phyloP scores from a whole-genome alignment of 2,329 filamentous ascomycete genomes.

The Colletotrichum navitas region DNA sequence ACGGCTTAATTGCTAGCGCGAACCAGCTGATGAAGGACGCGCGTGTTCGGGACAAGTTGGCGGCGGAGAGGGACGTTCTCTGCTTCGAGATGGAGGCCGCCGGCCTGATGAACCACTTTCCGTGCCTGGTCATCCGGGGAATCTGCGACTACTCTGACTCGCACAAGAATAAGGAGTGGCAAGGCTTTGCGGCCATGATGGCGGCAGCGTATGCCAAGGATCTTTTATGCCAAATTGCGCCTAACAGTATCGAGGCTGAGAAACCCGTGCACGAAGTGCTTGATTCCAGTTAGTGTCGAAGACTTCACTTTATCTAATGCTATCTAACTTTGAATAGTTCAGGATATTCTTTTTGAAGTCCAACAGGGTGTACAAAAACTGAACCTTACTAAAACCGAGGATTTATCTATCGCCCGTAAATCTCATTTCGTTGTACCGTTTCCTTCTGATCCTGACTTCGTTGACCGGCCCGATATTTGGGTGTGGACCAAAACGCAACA shows the following conservation, averaged over 20 bases:
- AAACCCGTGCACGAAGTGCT: neutral
- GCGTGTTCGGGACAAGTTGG: constrained; percentile 48
- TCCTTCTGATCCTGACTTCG: constrained; percentile 39
- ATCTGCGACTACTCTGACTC: constrained; percentile 51
- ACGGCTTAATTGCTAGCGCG: constrained; percentile 52
- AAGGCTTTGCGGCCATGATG: constrained; percentile 45
- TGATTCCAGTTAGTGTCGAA: neutral
- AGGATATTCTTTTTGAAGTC: neutral
- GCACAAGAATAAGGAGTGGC: constrained; percentile 47
- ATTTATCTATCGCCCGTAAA: neutral
- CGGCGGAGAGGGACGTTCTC: constrained; percentile 51
- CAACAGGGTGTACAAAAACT: neutral
- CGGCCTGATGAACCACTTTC: constrained; percentile 8
- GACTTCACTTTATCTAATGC: neutral
- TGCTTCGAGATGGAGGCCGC: constrained; percentile 44
- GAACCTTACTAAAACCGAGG: neutral
- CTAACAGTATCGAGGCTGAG: constrained; percentile 38
- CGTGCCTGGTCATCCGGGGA: constrained; percentile 47
- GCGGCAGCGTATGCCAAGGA: constrained; percentile 48
- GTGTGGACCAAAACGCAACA: constrained; percentile 33
- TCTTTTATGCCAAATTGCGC: constrained; percentile 37
- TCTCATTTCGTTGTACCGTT: constrained; percentile 32
- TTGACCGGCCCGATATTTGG: constrained; percentile 34
- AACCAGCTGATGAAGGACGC: constrained; percentile 51
- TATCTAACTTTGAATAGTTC: neutral